Base-by-base conservation (phyloP, 768 basidiomycete genomes). In the Russula compacta region DNA sequence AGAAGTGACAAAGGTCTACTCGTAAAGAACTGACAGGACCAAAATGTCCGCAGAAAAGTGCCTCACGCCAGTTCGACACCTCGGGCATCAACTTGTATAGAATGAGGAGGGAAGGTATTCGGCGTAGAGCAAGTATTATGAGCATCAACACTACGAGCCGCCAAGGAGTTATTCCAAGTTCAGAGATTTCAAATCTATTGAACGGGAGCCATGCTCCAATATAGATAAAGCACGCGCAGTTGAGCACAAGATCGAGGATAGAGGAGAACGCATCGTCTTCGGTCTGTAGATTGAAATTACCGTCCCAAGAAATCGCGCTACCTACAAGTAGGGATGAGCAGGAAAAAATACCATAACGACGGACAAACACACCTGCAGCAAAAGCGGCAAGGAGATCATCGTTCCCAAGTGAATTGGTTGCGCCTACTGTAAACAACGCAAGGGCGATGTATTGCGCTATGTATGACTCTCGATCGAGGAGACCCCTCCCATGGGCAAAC, bases 381-480 rank as follows among this genome's bases (percentile, higher is more conserved):
- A 97, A 98, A 0, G 90, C 84, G 1, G 92, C 95, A 43, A 98
- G 74, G 11, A 98, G 80, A 69, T 95, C 93, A 67, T 95, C 93
- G 55, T 80, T 88, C 5, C 91, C 93, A 29, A 95, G 73, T 0
- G 89, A 81, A 50, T 84, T 87, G 6, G 86, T 84, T 42, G 91
- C 73, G n/a, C 94, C 95, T 32, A 83, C 82, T 0, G 83, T 86
- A 66, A 93, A 84, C 17, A 92, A 72, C 0, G 89, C 75, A 10
- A 92, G 73, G 0, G 87, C 83, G 12, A 91, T 73, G 68, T 86
- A 91, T 69, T 97, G 93, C 0, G 90, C 89, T 19, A 95, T 83
- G 70, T 86, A 95, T 1, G 91, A 92, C 73, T 94, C 87, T 24
- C 86, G 80, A 70, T 91, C 88, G 58, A 91, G 83, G 61, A 81